Evolutionary conservation across 2,329 filamentous ascomycete genomes (phyloP), one percentile per base, ranked within the genome.

Genomic region (Penicillium thymicola): DNA sequence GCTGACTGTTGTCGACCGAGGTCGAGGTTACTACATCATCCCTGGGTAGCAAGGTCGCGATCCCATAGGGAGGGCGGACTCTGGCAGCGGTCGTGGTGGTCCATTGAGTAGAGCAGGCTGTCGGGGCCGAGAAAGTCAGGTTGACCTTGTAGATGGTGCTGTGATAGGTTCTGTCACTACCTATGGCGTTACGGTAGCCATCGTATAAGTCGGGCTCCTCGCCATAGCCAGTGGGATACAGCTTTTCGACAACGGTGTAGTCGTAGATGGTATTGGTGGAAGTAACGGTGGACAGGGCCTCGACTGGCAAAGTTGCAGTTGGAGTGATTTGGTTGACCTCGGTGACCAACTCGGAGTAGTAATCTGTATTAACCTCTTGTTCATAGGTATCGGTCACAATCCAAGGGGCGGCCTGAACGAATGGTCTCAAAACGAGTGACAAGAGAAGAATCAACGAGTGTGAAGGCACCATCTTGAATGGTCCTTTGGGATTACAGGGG

Each of bases 361-460:
- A 54, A 13, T 49, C 14, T 2, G 64, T 66, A 10, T 45, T 44
- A 30, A 56, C 21, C 9, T 57, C 48, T 41, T 61, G 54, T 54
- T 70, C 59, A 27, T 66, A 70, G 50, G 60, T 50, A 36, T 67
- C 63, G 4, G 70, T 72, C 34, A 67, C 65, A 27, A 72, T 67
- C 70, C 70, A 72, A 10, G 70, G 70, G 8, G 59, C 61, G 2
- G 68, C 68, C 16, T 54, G 23, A 59, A 63, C 62, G 54, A 66
- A 54, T 10, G 64, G 59, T 48, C 43, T 50, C 34, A 54, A 57
- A 61, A 65, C 44, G 63, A 70, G 43, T 14, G 63, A 62, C 62
- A 65, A 51, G 37, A 64, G 40, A 25, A 58, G 48, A 16, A 51
- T 45, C 53, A 71, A 65, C 60, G 67, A 70, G 57, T 51, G 68